Evolutionary conservation across 108 stramenopile genomes (phyloP), one percentile per base, ranked within the genome.

Genomic region (Tribonema minus): DNA sequence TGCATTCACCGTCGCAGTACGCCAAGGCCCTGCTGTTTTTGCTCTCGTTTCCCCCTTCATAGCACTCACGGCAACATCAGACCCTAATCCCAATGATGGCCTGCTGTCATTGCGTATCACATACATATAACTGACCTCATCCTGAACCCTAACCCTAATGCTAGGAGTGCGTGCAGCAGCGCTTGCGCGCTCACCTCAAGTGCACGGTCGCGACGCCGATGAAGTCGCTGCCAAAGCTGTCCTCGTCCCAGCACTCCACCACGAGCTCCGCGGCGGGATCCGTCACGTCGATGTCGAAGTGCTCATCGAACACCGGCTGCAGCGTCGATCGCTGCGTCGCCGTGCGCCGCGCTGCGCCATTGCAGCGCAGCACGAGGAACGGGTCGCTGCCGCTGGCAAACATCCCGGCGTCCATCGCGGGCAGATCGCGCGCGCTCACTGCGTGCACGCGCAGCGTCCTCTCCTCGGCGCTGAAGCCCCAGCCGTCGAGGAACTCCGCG

Each of bases 221-320:
- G 35, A 82, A 84, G 65, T 67, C 64, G 29, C 60, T 33, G 25
- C 83, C 81, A 75, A 84, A 61, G 36, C 29, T 37, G 40, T 82
- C 83, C 3, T 82, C 80, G 9, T 84, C 83, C 71, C 80, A 81
- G 66, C 80, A 80, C 30, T 81, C 80, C 29, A 84, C 31, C 29
- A 20, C 7, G 28, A 84, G 66, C 15, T 28, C 12, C 1, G 74
- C 65, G 2, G 73, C 37, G 2, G 83, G 75, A 34, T 84, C 70
- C 32, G 80, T 81, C 28, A 84, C 83, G 2, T 82, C 81, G n/a
- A 84, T 76, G 67, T 84, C 83, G 35, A 84, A 84, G 4, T 15
- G 15, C 32, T 84, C 83, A 26, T 84, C 72, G 38, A 68, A 84
- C 32, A 15, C 65, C 20, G 73, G 73, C 61, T 65, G 41, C 27